These are phyloP conservation scores for Diaporthe ilicicola DNA, from an alignment of 2,329 filamentous ascomycete genomes.

Conservation along the genomic window DNA sequence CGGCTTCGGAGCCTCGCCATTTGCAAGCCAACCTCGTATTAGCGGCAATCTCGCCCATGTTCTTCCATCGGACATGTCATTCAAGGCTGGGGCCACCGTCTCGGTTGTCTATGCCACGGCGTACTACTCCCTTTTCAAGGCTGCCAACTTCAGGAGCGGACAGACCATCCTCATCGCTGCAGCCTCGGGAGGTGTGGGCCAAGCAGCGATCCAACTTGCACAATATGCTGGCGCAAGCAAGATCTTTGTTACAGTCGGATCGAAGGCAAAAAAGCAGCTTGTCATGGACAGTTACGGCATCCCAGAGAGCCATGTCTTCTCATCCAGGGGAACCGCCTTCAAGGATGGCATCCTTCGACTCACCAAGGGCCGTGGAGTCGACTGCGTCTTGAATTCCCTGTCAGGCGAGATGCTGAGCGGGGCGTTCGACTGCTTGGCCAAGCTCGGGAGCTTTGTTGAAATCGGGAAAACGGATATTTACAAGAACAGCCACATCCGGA, in stretches of 20 bases:
- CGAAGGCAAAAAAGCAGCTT: conserved; percentile 43
- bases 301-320: conserved; percentile 47
- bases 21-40: conserved; percentile 34
- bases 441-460: conserved; percentile 44
- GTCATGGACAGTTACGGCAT: conserved; percentile 47
- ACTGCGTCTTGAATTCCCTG: conserved; percentile 34
- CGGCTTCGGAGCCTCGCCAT: conserved; percentile 34
- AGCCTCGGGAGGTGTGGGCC: conserved; percentile 52
- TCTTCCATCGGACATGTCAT: conserved; percentile 30
- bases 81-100: conserved; percentile 26
- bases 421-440: conserved; percentile 43
- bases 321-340: conserved; percentile 21
- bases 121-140: conserved; percentile 48
- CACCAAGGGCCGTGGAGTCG: conserved; percentile 29
- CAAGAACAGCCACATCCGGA: conserved; percentile 43
- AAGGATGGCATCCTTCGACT: conserved; percentile 20
- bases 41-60: conserved; percentile 15
- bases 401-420: conserved; percentile 39
- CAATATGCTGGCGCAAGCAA: conserved; percentile 44
- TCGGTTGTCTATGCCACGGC: conserved; percentile 41
- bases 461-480: conserved; percentile 43
- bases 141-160: conserved; percentile 39
- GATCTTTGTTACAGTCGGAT: conserved; percentile 50
- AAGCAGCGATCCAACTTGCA: conserved; percentile 52
- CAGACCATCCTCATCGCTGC: conserved; percentile 52